Evolutionary conservation across 139 green algal species (phyloP).

Genomic region (Raphidocelis subcapitata): DNA sequence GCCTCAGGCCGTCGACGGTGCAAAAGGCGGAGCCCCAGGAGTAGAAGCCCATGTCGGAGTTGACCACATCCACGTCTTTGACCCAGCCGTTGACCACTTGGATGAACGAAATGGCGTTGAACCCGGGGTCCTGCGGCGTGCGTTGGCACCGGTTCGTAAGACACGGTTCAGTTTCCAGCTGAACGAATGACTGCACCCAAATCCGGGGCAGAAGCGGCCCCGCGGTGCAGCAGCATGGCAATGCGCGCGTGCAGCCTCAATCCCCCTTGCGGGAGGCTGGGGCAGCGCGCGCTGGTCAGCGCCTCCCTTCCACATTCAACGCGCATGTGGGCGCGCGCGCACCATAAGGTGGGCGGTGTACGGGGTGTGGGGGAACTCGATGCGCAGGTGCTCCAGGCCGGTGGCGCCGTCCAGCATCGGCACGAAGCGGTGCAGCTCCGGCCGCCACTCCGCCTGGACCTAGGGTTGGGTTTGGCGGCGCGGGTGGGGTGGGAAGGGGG

Average conservation of each 20-base stretch:
- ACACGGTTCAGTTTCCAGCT: neutral
- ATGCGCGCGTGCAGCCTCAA: too few species aligned
- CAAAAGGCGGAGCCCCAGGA: conserved; percentile 1
- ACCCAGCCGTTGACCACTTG: conserved; percentile 13
- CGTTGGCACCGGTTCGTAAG: neutral
- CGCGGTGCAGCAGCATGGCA: neutral
- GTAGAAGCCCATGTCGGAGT: conserved; percentile 15
- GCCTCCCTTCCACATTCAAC: neutral
- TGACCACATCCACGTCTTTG: conserved; percentile 5
- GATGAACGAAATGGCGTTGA: neutral
- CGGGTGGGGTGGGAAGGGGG: too few species aligned
- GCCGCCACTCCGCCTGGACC: neutral
- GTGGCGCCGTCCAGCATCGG: neutral
- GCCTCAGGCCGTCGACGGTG: neutral
- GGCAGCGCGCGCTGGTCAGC: neutral
- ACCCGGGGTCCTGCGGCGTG: neutral
- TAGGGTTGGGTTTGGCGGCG: too few species aligned
- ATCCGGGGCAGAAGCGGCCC: neutral
- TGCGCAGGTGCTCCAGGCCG: conserved; percentile 22
- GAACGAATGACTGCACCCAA: neutral
- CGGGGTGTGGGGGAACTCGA: conserved; percentile 10
- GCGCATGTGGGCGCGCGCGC: neutral
- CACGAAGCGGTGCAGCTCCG: neutral
- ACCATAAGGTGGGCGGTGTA: conserved; percentile 20
- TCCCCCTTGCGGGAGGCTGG: too few species aligned